Evolutionary conservation across 768 basidiomycete genomes (phyloP).

Genomic region (Chalciporus chontae): DNA sequence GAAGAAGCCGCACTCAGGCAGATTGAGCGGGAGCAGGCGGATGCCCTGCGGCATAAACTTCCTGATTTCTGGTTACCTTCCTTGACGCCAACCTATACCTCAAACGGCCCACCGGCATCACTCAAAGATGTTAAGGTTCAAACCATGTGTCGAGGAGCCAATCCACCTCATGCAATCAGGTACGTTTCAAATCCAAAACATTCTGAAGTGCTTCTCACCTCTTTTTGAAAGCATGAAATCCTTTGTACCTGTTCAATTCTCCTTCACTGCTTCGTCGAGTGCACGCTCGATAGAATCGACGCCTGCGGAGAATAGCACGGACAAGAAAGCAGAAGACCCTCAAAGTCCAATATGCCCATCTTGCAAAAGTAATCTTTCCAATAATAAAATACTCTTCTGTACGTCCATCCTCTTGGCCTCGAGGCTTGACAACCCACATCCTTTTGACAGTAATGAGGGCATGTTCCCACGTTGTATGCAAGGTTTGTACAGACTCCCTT

Average conservation of each 20-base stretch:
- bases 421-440: background rate
- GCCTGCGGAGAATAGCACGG: conserved; percentile 31
- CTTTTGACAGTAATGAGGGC: conserved; percentile 62
- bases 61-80: conserved; percentile 98
- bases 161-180: conserved; percentile 75
- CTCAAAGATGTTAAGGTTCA: conserved; percentile 81
- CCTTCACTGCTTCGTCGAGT: conserved; percentile 41
- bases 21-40: conserved; percentile 84
- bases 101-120: conserved; percentile 58
- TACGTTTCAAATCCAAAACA: conserved; percentile 37
- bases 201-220: background rate
- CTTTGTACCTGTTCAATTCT: conserved; percentile 78
- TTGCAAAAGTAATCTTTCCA: conserved; percentile 83
- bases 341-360: conserved; percentile 76
- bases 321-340: conserved; percentile 49
- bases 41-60: conserved; percentile 80
- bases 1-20: conserved; percentile 82
- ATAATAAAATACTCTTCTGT: conserved; percentile 71
- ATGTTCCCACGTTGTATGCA: conserved; percentile 91
- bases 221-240: conserved; percentile 63
- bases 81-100: conserved; percentile 76
- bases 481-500: conserved; percentile 86
- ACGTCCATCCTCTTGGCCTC: conserved; percentile 26
- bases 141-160: conserved; percentile 83
- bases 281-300: conserved; percentile 38